Base-by-base conservation (phyloP, 768 basidiomycete genomes). In the Hysterangium stoloniferum region DNA sequence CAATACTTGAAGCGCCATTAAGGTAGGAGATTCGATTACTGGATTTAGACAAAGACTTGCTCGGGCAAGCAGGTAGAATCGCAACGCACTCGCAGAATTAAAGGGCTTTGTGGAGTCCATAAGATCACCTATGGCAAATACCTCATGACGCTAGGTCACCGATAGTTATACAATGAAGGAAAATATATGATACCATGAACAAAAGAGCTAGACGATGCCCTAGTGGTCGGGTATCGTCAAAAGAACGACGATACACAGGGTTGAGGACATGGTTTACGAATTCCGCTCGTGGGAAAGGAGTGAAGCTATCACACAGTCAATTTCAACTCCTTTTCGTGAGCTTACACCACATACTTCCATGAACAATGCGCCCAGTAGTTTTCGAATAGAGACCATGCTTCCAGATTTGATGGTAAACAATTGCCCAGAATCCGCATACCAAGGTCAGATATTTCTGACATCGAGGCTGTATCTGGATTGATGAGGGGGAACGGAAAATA, bases 301-400 rank as follows among this genome's bases (percentile, higher is more conserved):
- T 41, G 27, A 42, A 50, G 27, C 48, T 50, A 13, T 19, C 15
- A 15, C 36, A 15, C 9, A 25, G 28, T 22, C 15, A 3, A 50
- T 17, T 34, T 27, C 15, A 12, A 40, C n/a, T n/a, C n/a, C n/a
- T 42, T n/a, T 28, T n/a, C 33, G 29, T 19, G 27, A 28, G 44
- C 8, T 17, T 8, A 32, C 17, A 29, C 34, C 1, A 50, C 48
- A n/a, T 36, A 50, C 48, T 50, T 36, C 48, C 37, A 41, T 2
- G 48, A 36, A 32, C 42, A 50, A 41, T 50, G 48, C 37, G 40
- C 48, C 38, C 37, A 50, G 24, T 50, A 50, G 22, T 38, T 50
- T 6, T 50, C 37, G 17, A 41, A 50, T 25, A 28, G 37, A 8
- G 48, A 31, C 48, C 48, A 50, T 5, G 37, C 48, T 42, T 50